Percentiles rank a stretch among this genome's conserved stretches.
Conservation (phyloP, 352 stramenopile genomes). For the Globisporangium splendens region DNA sequence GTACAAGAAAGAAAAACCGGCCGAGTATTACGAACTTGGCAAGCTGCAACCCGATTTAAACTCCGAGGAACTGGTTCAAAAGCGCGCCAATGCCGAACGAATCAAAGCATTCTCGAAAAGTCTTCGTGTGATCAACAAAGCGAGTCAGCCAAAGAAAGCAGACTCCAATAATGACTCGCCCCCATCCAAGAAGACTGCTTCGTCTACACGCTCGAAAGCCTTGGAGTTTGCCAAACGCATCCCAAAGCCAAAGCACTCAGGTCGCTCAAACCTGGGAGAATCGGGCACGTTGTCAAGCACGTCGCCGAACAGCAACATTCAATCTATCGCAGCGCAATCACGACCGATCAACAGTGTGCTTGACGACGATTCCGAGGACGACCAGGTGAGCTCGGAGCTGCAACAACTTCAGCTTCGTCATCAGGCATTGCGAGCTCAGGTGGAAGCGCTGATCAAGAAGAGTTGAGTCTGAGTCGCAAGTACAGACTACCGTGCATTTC, state of each 20-base stretch:
- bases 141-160: constrained; percentile 29
- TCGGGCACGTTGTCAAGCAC: constrained; percentile 8
- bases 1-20: constrained; percentile 85
- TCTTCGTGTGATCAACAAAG: constrained; percentile 73
- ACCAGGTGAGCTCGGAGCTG: constrained; percentile 60
- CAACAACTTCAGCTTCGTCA: constrained; percentile 67
- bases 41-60: constrained; percentile 88
- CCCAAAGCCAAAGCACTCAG: constrained; percentile 51
- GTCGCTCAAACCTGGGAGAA: constrained; percentile 24
- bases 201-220: constrained; percentile 68
- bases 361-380: constrained; percentile 58
- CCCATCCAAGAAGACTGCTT: constrained; percentile 27
- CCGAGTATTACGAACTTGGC: constrained; percentile 85
- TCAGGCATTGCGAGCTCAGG: constrained; percentile 64
- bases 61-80: constrained; percentile 70
- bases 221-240: constrained; percentile 80
- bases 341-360: constrained; percentile 49
- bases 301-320: constrained; percentile 17
- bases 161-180: constrained; percentile 19
- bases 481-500: not conserved
- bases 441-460: constrained; percentile 64
- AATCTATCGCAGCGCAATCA: constrained; percentile 17
- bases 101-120: constrained; percentile 86
- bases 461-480: not conserved
- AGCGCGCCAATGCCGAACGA: constrained; percentile 69